phyloP scores from a whole-genome alignment of 768 basidiomycete species.

The Multifurca ochricompacta region DNA sequence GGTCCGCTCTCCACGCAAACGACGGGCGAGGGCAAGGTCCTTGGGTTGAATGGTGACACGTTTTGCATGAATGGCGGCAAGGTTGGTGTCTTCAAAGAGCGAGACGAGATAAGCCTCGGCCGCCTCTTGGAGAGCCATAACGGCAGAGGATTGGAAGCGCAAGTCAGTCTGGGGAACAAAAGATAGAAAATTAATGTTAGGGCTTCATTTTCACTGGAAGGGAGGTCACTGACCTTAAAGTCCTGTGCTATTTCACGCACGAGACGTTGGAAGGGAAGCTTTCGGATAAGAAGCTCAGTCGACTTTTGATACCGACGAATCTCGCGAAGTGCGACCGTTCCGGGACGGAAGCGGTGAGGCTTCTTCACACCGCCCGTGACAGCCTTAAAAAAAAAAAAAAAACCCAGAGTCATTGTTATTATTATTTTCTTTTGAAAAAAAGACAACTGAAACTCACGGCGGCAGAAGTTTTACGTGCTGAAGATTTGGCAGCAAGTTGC shows the following conservation, averaged over 20 bases:
- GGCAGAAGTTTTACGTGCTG: slow-evolving; percentile 53
- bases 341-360: slow-evolving; percentile 34
- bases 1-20: slow-evolving; percentile 41
- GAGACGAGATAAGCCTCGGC: slow-evolving; percentile 41
- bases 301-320: slow-evolving; percentile 36
- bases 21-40: slow-evolving; percentile 43
- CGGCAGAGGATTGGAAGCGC: slow-evolving; percentile 59
- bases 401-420: no score
- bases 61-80: slow-evolving; percentile 48
- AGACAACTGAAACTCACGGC: no score
- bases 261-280: slow-evolving; percentile 60
- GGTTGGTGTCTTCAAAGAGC: slow-evolving; percentile 41
- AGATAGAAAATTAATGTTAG: background rate
- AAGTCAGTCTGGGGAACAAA: slow-evolving; percentile 47
- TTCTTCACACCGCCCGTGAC: slow-evolving; percentile 64
- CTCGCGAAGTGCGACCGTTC: slow-evolving; percentile 33
- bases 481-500: slow-evolving; percentile 59
- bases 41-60: slow-evolving; percentile 50
- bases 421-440: no score
- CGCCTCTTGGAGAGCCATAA: slow-evolving; percentile 55
- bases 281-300: slow-evolving; percentile 34
- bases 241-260: slow-evolving; percentile 61
- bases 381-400: slow-evolving; percentile 21
- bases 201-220: background rate
- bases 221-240: slow-evolving; percentile 39